Evolutionary conservation across 345 rosid species (phyloP), one percentile per base, ranked within the genome.

Genomic region (Trapa incisa): DNA sequence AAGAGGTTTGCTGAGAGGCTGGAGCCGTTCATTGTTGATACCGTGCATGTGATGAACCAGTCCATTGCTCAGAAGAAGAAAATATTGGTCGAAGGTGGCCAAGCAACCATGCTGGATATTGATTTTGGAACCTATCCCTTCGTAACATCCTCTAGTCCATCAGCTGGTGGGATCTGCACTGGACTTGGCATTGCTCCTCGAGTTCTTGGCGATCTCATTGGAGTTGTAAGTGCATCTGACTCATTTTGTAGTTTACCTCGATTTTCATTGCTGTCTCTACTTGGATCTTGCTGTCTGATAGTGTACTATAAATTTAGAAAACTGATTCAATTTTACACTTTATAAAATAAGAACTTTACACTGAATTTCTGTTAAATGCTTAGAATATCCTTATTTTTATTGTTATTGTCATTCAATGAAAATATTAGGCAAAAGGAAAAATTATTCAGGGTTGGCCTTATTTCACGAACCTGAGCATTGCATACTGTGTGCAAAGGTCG

Each of bases 91-190:
- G 99, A 93, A 83, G 98, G 98, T 75, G 97, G 99, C 72, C 99
- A 93, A 71, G 99, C 99, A 41, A 88, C 99, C 35, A 93, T 93
- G 99, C 75, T 93, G 68, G 99, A 93, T 58, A 79, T 91, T 70
- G 99, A 93, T 71, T 91, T 90, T 72, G 97, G 97, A 66, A 93
- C 97, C 12, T 93, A 90, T 71, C 99, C 99, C 29, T 93, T 91
- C 71, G 99, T 93, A 45, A 93, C 99, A 69, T 91, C 99, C 29
- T 93, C 99, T 10, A 94, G 95, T 69, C 97, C 99, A 0, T 88
- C 99, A 12, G 99, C 97, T 35, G 99, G 97, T 72, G 99, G 97
- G 61, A 94, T 94, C 70, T 88, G 99, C 76, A 81, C 85, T 0
- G 96, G 99, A 70, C 97, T 94, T 69, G 99, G 97, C 56, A 94